A percentile compares a stretch with the other conserved stretches of the same genome.
phyloP scores from a whole-genome alignment of 805 yeast genomes.

The Hanseniaspora meyeri region DNA sequence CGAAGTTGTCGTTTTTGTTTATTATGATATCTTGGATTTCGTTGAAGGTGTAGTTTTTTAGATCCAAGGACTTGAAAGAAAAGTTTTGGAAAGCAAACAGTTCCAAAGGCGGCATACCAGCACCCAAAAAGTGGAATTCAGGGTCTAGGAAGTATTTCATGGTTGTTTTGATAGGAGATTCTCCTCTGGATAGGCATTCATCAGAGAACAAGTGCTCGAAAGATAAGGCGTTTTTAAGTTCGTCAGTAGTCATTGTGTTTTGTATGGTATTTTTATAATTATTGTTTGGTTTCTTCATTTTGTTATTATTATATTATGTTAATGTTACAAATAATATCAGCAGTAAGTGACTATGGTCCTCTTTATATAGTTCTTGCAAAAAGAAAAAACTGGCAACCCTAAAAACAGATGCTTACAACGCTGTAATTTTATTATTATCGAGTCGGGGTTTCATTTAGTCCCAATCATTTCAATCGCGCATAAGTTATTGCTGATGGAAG shows the following conservation, averaged over 20 bases:
- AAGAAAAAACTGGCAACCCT: no score
- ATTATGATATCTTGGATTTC: constrained; percentile 40
- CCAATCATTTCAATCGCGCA: neutral
- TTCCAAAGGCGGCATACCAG: constrained; percentile 69
- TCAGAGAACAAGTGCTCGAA: constrained; percentile 46
- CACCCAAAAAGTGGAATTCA: constrained; percentile 61
- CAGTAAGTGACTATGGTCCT: no score
- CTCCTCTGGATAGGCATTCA: constrained; percentile 22
- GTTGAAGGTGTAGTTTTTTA: constrained; percentile 52
- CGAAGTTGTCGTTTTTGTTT: constrained; percentile 22
- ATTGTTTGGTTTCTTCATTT: constrained; percentile 37
- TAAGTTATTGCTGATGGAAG: neutral
- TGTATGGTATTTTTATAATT: constrained; percentile 22
- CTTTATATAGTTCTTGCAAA: constrained; percentile 5
- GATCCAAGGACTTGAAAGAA: constrained; percentile 30
- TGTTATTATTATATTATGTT: neutral
- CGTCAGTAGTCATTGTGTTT: constrained; percentile 4
- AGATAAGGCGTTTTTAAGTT: constrained; percentile 35
- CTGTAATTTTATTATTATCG: no score
- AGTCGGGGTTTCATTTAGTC: neutral
- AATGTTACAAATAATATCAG: neutral
- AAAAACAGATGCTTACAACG: neutral
- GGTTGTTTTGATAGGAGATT: constrained; percentile 57
- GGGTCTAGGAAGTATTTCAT: constrained; percentile 53
- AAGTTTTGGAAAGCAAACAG: constrained; percentile 63